phyloP scores from a whole-genome alignment of 1,139 yeast genomes.

The Candida sp. region DNA sequence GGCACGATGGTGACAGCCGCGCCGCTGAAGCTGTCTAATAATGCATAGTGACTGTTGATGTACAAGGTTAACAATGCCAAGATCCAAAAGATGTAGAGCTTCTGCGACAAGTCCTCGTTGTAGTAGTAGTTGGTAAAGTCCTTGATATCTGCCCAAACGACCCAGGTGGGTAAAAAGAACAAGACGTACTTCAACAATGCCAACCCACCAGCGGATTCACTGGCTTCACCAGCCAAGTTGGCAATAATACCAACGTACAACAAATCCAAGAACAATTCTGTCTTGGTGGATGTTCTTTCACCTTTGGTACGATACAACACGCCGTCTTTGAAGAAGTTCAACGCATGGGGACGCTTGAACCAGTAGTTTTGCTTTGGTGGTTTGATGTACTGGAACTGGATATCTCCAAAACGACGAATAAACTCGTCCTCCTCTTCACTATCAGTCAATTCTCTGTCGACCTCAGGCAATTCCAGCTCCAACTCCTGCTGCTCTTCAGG shows the following conservation, averaged over 20 bases:
- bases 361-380: slow-evolving; percentile 47
- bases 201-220: slow-evolving; percentile 52
- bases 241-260: slow-evolving; percentile 70
- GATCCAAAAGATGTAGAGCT: slow-evolving; percentile 57
- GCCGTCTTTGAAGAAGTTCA: slow-evolving; percentile 65
- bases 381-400: slow-evolving; percentile 51
- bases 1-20: slow-evolving; percentile 52
- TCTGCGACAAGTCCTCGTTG: slow-evolving; percentile 64
- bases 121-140: slow-evolving; percentile 70
- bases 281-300: slow-evolving; percentile 54
- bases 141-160: slow-evolving; percentile 67
- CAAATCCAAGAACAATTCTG: slow-evolving; percentile 66
- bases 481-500: slow-evolving; percentile 1
- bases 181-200: slow-evolving; percentile 53
- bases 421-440: slow-evolving; percentile 51
- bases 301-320: slow-evolving; percentile 58
- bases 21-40: slow-evolving; percentile 34
- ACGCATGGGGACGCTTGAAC: slow-evolving; percentile 61
- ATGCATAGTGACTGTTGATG: slow-evolving; percentile 52
- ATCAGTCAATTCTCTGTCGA: slow-evolving; percentile 26
- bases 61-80: slow-evolving; percentile 53
- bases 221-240: slow-evolving; percentile 59
- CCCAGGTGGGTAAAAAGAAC: slow-evolving; percentile 62
- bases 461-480: slow-evolving; percentile 7
- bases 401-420: slow-evolving; percentile 53